phyloP scores from a whole-genome alignment of 2,329 filamentous ascomycete genomes.

The Aureobasidium mangrovei region DNA sequence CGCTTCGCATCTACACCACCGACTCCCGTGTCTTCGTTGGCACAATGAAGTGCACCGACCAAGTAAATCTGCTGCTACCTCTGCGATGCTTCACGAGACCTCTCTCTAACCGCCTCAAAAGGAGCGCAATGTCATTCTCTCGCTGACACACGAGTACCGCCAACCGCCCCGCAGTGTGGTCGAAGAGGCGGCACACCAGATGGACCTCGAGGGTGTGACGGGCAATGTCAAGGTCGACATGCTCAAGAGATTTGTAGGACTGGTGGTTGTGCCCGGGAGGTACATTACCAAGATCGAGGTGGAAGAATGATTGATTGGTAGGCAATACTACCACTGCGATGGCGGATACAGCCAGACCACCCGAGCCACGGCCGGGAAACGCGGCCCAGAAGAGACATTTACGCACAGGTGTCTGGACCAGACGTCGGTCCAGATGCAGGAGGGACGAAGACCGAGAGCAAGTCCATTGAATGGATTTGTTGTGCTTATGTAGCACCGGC shows the following conservation, averaged over 20 bases:
- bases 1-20: conserved; percentile 66
- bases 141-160: conserved; percentile 82
- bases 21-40: conserved; percentile 86
- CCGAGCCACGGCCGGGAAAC: too few species aligned
- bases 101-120: not conserved
- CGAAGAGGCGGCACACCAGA: conserved; percentile 24
- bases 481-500: too few species aligned
- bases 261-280: conserved; percentile 81
- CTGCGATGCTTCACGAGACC: not conserved
- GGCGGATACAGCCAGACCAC: too few species aligned
- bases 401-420: too few species aligned
- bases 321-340: too few species aligned
- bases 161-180: conserved; percentile 48
- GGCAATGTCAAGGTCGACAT: conserved; percentile 56
- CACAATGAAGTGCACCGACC: conserved; percentile 88
- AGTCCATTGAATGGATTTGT: too few species aligned
- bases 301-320: conserved; percentile 47
- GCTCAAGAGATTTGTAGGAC: conserved; percentile 75
- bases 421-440: too few species aligned
- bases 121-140: conserved; percentile 73
- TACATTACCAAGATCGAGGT: conserved; percentile 83
- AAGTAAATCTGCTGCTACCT: conserved; percentile 42
- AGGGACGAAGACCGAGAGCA: too few species aligned
- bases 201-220: conserved; percentile 20
- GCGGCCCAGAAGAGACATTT: too few species aligned